Conservation (phyloP, 108 stramenopile species). For the Aurantiochytrium sp. region DNA sequence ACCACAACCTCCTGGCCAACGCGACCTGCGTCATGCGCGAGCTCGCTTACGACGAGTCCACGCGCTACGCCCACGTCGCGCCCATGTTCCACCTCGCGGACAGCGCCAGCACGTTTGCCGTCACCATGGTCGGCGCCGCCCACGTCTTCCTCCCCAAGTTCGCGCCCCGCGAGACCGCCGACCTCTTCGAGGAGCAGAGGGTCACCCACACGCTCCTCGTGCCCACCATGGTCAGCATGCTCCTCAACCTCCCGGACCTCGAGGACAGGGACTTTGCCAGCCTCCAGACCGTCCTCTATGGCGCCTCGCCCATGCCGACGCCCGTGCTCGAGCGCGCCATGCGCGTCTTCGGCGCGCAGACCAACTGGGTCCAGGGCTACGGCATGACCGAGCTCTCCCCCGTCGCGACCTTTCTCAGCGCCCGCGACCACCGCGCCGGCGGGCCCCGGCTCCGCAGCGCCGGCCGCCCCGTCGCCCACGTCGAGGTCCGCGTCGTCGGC, state of each 20-base stretch:
- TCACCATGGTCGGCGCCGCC: background rate
- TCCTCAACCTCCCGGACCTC: background rate
- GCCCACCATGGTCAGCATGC: background rate
- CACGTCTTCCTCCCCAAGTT: background rate
- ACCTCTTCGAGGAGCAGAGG: background rate
- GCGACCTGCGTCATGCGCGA: background rate
- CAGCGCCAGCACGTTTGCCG: background rate
- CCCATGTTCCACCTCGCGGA: background rate
- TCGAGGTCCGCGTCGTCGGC: background rate
- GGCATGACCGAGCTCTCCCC: background rate
- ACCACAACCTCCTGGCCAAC: conserved; percentile 70
- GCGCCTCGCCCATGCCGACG: background rate
- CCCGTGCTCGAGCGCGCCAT: background rate
- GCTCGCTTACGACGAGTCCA: background rate
- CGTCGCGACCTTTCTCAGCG: background rate
- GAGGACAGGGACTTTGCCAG: background rate
- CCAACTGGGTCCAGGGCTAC: background rate
- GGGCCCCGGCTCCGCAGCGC: background rate
- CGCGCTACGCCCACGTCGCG: background rate
- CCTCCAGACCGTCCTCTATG: background rate
- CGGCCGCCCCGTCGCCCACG: background rate
- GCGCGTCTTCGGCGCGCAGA: background rate
- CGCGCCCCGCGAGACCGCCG: background rate
- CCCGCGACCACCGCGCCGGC: too few species aligned
- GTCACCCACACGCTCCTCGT: background rate